These are phyloP conservation scores for Eucalyptus sideroxylon DNA, from an alignment of 345 rosid species.

Conservation along the genomic window DNA sequence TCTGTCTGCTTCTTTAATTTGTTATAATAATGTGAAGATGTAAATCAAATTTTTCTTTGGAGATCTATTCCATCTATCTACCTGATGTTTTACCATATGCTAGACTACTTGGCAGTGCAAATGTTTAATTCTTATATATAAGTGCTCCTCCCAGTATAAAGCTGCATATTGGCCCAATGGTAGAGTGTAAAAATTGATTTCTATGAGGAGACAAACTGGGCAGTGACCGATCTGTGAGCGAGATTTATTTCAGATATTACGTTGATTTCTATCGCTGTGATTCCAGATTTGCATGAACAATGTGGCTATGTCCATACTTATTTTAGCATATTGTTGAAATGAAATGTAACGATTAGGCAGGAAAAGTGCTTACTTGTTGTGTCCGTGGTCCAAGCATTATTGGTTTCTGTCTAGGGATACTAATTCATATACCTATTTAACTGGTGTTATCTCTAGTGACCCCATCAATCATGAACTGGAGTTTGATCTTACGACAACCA, in stretches of 20 bases:
- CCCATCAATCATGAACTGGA: background rate
- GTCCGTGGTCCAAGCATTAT: background rate
- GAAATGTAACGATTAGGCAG: background rate
- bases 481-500: background rate
- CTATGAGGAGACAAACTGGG: background rate
- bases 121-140: background rate
- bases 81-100: background rate
- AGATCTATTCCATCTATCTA: background rate
- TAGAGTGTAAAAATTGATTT: background rate
- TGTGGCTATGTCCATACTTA: background rate
- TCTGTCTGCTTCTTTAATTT: background rate
- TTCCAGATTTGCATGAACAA: background rate
- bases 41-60: background rate
- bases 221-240: background rate
- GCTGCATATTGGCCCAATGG: background rate
- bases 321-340: background rate
- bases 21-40: background rate
- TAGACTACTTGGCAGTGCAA: background rate
- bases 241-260: background rate
- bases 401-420: background rate
- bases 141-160: background rate
- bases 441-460: background rate
- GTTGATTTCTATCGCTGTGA: background rate
- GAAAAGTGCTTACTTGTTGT: background rate
- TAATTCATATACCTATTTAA: background rate